Evolutionary conservation across 192 early-diverging fungal species (phyloP).

Genomic region (Geosiphon pyriformis): DNA sequence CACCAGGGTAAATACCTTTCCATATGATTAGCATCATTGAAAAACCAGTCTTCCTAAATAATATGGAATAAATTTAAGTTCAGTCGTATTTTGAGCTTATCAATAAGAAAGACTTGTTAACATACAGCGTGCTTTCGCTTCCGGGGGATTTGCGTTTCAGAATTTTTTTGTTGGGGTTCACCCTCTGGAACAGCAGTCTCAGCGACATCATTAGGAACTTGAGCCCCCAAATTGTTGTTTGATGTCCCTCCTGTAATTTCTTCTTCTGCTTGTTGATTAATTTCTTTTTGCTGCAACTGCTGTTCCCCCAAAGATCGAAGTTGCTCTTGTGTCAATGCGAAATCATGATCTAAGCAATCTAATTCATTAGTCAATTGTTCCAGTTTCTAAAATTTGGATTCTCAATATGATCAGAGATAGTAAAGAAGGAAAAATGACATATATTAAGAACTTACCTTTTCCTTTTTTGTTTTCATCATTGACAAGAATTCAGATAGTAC

Average conservation of each 20-base stretch:
- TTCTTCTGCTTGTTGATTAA: constrained; percentile 25
- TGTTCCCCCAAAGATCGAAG: constrained; percentile 31
- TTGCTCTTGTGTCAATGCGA: constrained; percentile 33
- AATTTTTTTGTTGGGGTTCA: constrained; percentile 16
- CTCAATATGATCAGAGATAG: not conserved
- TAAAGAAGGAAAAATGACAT: not conserved
- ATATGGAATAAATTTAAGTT: not conserved
- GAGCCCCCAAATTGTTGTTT: constrained; percentile 22
- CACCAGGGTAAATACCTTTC: too few species aligned
- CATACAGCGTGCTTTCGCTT: constrained; percentile 36
- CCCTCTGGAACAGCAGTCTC: constrained; percentile 36
- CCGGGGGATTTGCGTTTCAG: not conserved
- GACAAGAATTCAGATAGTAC: constrained; percentile 61
- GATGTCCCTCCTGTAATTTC: constrained; percentile 25
- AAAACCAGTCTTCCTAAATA: constrained; percentile 4
- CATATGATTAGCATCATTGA: too few species aligned
- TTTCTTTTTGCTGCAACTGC: constrained; percentile 19
- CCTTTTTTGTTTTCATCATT: constrained; percentile 53
- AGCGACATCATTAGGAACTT: constrained; percentile 32
- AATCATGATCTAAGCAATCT: constrained; percentile 41
- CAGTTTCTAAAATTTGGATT: constrained; percentile 32
- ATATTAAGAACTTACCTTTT: constrained; percentile 32
- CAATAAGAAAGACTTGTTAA: not conserved
- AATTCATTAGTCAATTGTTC: constrained; percentile 37
- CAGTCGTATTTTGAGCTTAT: not conserved